Evolutionary conservation across 2,329 filamentous ascomycete species (phyloP).

Genomic region (Xylariaceae sp.): DNA sequence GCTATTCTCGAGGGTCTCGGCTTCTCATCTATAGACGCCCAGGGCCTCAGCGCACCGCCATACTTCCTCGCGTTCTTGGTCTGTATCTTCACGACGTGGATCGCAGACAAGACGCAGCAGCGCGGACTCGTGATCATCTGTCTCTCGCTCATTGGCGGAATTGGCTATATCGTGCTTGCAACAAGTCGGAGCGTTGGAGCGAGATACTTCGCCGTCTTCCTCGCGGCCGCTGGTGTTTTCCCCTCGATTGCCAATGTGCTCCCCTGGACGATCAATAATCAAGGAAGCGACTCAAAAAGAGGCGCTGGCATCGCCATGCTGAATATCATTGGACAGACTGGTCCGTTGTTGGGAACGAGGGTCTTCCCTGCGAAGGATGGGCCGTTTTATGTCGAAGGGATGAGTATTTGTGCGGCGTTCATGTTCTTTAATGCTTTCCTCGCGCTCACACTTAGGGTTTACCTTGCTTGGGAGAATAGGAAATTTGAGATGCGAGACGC

Average conservation of each 20-base stretch:
- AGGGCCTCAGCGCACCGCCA: constrained; percentile 68
- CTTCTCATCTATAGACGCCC: constrained; percentile 61
- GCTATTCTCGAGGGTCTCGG: constrained; percentile 64
- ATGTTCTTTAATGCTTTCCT: constrained; percentile 40
- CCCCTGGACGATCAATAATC: constrained; percentile 65
- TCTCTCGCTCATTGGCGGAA: constrained; percentile 53
- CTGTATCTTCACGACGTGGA: constrained; percentile 56
- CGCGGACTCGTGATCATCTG: constrained; percentile 57
- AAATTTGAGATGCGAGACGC: constrained; percentile 30
- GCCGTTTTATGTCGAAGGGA: constrained; percentile 38
- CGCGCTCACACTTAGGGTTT: constrained; percentile 30
- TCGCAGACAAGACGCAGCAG: constrained; percentile 63
- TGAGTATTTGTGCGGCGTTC: constrained; percentile 25
- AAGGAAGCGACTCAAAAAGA: constrained; percentile 62
- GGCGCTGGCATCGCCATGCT: constrained; percentile 61
- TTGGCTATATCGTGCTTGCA: constrained; percentile 64
- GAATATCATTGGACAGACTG: constrained; percentile 57
- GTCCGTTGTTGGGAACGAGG: constrained; percentile 60
- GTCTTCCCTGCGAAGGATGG: constrained; percentile 48
- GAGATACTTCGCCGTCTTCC: constrained; percentile 40
- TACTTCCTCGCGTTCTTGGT: constrained; percentile 65
- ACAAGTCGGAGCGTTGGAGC: constrained; percentile 40
- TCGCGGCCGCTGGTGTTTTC: constrained; percentile 60
- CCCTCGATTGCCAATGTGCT: constrained; percentile 60
- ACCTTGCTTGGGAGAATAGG: constrained; percentile 33